These are phyloP conservation scores for Picochlorum sp. DNA, from an alignment of 139 green algal species.

Conservation along the genomic window DNA sequence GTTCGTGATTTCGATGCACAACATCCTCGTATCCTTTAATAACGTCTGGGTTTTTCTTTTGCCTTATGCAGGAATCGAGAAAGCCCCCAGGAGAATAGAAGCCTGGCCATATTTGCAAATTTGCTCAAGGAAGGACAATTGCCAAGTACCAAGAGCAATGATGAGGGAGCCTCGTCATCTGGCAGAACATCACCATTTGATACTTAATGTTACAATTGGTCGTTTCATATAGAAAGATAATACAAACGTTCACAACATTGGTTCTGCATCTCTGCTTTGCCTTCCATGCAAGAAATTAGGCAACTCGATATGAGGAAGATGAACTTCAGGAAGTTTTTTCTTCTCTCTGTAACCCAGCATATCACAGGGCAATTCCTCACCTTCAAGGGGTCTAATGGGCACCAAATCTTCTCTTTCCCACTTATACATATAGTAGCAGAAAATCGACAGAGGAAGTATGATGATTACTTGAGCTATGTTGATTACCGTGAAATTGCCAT, in stretches of 20 bases:
- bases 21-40: background rate
- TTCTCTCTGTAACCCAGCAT: slow-evolving; percentile 10
- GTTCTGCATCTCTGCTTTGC: background rate
- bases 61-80: no score
- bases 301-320: slow-evolving; percentile 11
- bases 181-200: no score
- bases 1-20: background rate
- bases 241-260: background rate
- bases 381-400: slow-evolving; percentile 38
- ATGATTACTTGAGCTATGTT: slow-evolving; percentile 35
- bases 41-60: background rate
- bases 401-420: slow-evolving; percentile 46
- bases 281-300: slow-evolving; percentile 2
- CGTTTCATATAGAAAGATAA: background rate
- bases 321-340: slow-evolving; percentile 7
- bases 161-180: no score
- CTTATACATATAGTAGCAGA: slow-evolving; percentile 25
- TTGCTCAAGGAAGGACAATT: no score
- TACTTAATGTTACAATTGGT: background rate
- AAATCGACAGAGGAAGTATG: slow-evolving; percentile 26
- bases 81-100: no score
- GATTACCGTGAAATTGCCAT: slow-evolving; percentile 44
- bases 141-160: no score
- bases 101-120: no score
- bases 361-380: slow-evolving; percentile 24